Evolutionary conservation across 768 basidiomycete species (phyloP).

Genomic region (Sistotremastrum niveocremeum): DNA sequence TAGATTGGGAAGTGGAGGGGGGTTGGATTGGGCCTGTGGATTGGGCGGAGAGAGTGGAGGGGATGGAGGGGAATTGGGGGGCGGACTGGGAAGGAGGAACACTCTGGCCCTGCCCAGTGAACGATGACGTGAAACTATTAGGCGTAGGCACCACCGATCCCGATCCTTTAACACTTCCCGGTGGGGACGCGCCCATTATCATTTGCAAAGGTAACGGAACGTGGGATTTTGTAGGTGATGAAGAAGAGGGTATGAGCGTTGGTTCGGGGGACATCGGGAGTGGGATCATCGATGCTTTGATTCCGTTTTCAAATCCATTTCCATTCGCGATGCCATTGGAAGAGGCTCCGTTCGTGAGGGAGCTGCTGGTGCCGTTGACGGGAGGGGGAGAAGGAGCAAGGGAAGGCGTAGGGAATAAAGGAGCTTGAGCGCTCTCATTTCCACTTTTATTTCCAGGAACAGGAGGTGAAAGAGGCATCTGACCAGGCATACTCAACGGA

Average conservation of each 20-base stretch:
- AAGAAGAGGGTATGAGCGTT: slow-evolving; percentile 18
- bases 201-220: neutral
- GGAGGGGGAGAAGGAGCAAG: slow-evolving; percentile 11
- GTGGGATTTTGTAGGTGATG: slow-evolving; percentile 2
- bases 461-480: no score
- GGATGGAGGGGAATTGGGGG: slow-evolving; percentile 16
- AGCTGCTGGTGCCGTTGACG: slow-evolving; percentile 10
- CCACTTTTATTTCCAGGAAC: no score
- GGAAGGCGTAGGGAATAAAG: slow-evolving; percentile 8
- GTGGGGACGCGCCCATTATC: no score
- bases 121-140: no score
- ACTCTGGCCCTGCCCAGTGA: neutral
- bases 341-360: slow-evolving; percentile 9
- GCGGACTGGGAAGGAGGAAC: slow-evolving; percentile 4
- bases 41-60: slow-evolving; percentile 19
- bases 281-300: no score
- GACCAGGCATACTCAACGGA: no score
- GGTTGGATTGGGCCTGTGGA: slow-evolving; percentile 13
- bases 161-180: no score
- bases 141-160: no score
- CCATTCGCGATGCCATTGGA: no score
- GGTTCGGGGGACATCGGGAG: slow-evolving; percentile 8
- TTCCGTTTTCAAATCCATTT: no score
- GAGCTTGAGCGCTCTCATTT: neutral
- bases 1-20: slow-evolving; percentile 30